A percentile compares a stretch with the other conserved stretches of the same genome.
These are phyloP conservation scores for Aspergillus udagawae DNA, from an alignment of 2,329 filamentous ascomycete genomes.

Conservation along the genomic window DNA sequence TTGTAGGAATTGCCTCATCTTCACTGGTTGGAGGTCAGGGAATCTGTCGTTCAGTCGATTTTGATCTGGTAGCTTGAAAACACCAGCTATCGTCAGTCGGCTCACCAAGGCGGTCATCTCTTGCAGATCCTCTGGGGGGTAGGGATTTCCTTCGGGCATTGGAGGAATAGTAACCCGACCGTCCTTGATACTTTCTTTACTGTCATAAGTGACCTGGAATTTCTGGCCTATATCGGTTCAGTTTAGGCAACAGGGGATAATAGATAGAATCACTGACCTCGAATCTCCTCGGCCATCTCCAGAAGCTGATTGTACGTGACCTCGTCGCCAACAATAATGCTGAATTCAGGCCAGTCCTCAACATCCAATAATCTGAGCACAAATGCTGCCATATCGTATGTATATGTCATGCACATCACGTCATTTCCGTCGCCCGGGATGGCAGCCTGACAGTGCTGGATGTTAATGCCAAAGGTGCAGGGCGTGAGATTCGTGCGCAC, in stretches of 20 bases:
- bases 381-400: slow-evolving; percentile 47
- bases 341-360: slow-evolving; percentile 43
- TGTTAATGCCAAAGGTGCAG: slow-evolving; percentile 43
- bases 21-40: slow-evolving; percentile 20
- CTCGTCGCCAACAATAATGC: slow-evolving; percentile 36
- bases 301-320: slow-evolving; percentile 46
- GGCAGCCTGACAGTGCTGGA: slow-evolving; percentile 42
- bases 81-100: slow-evolving; percentile 24
- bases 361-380: slow-evolving; percentile 41
- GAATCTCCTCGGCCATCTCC: slow-evolving; percentile 40
- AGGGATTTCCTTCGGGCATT: slow-evolving; percentile 15
- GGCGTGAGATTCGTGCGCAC: slow-evolving; percentile 38
- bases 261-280: slow-evolving; percentile 28
- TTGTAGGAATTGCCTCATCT: slow-evolving; percentile 21
- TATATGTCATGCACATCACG: slow-evolving; percentile 47
- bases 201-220: slow-evolving; percentile 34
- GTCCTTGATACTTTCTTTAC: slow-evolving; percentile 27
- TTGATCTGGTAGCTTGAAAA: slow-evolving; percentile 24
- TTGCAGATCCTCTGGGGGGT: slow-evolving; percentile 19
- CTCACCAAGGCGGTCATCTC: slow-evolving; percentile 26
- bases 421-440: slow-evolving; percentile 49
- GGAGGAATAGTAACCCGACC: slow-evolving; percentile 34
- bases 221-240: slow-evolving; percentile 22
- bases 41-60: slow-evolving; percentile 20
- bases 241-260: background rate